Percentiles rank a stretch among this genome's conserved stretches.
Evolutionary conservation across 257 asterid genomes (phyloP).

Genomic region (Fraxinus pennsylvanica): DNA sequence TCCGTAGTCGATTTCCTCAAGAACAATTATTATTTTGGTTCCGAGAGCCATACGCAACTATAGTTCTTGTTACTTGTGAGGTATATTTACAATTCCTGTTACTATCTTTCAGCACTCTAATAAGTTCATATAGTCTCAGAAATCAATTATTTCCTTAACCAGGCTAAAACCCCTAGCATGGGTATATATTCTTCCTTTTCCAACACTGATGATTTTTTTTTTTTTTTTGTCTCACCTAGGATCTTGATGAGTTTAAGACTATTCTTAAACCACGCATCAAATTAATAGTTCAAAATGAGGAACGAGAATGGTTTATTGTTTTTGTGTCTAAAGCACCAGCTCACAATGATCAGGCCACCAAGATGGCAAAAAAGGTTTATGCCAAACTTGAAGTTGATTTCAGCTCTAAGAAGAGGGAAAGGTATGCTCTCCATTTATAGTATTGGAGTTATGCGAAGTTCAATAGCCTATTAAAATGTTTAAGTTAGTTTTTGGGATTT

Average conservation of each 20-base stretch:
- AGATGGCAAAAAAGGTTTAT: conserved; percentile 94
- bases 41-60: conserved; percentile 90
- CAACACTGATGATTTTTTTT: conserved; percentile 16
- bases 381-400: conserved; percentile 95
- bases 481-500: conserved; percentile 14
- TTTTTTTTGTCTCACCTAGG: conserved; percentile 50
- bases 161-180: conserved; percentile 20
- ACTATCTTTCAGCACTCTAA: background rate
- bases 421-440: conserved; percentile 45
- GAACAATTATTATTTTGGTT: conserved; percentile 94
- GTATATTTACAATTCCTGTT: conserved; percentile 37
- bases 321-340: conserved; percentile 93
- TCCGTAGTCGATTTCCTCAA: conserved; percentile 92
- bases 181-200: conserved; percentile 13
- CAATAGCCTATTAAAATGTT: conserved; percentile 10
- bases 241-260: conserved; percentile 95
- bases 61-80: conserved; percentile 94
- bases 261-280: conserved; percentile 97
- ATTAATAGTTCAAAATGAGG: conserved; percentile 95
- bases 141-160: background rate
- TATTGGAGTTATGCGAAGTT: conserved; percentile 12
- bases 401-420: conserved; percentile 96
- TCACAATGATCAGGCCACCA: conserved; percentile 95
- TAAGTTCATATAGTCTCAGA: background rate
- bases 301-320: conserved; percentile 95